Percentiles rank a stretch among this genome's conserved stretches.
These are phyloP conservation scores for Epichloe gansuensis DNA, from an alignment of 2,329 filamentous ascomycete genomes.

Conservation along the genomic window DNA sequence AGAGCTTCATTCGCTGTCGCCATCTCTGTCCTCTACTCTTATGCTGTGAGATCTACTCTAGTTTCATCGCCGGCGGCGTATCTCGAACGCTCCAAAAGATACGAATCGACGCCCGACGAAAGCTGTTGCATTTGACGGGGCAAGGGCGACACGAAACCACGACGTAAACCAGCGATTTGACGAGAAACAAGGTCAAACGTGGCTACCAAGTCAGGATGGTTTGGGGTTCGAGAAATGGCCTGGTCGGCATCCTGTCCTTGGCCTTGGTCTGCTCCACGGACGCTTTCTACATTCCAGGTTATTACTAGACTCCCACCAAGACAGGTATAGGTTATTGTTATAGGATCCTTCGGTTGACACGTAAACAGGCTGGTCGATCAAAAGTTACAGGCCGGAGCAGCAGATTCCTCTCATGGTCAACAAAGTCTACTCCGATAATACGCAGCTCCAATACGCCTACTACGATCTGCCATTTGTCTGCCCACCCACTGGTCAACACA, in stretches of 20 bases:
- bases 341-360: slow-evolving; percentile 3
- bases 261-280: slow-evolving; percentile 26
- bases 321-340: not conserved
- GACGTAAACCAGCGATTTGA: not conserved
- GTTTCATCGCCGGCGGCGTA: too few relatives aligned
- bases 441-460: slow-evolving; percentile 84
- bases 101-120: too few relatives aligned
- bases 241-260: slow-evolving; percentile 30
- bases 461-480: slow-evolving; percentile 82
- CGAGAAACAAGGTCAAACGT: not conserved
- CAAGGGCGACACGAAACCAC: not conserved
- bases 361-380: slow-evolving; percentile 61
- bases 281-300: slow-evolving; percentile 82
- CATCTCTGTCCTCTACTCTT: too few relatives aligned
- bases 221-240: slow-evolving; percentile 19
- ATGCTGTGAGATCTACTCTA: too few relatives aligned
- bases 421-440: slow-evolving; percentile 83
- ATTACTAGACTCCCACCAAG: slow-evolving; percentile 10
- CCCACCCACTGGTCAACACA: slow-evolving; percentile 57
- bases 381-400: slow-evolving; percentile 65
- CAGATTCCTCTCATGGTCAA: slow-evolving; percentile 78
- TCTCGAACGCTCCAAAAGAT: too few relatives aligned
- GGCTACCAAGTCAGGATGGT: slow-evolving; percentile 8
- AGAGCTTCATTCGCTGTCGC: too few relatives aligned
- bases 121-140: too few relatives aligned